phyloP scores from a whole-genome alignment of 2,329 filamentous ascomycete species.

The Venturia carpophila region DNA sequence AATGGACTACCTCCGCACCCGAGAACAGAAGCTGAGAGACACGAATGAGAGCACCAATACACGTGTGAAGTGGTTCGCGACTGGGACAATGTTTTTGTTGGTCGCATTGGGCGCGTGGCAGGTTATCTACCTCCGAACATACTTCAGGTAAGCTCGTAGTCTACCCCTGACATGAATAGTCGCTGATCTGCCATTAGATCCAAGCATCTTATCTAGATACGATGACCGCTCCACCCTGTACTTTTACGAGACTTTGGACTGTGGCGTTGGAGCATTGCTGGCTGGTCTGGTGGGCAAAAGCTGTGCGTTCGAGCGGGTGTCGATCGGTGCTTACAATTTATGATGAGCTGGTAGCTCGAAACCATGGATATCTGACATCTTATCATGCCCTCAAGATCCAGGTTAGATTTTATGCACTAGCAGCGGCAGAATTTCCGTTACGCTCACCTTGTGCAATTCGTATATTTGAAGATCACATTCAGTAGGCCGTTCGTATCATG shows the following conservation, averaged over 20 bases:
- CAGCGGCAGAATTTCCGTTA: not conserved
- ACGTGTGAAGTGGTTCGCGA: slow-evolving; percentile 96
- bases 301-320: slow-evolving; percentile 12
- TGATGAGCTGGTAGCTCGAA: not conserved
- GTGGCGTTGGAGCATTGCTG: slow-evolving; percentile 6
- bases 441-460: not conserved
- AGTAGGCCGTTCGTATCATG: no score
- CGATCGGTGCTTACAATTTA: slow-evolving; percentile 10
- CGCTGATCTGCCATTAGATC: slow-evolving; percentile 25
- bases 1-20: slow-evolving; percentile 87
- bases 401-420: not conserved
- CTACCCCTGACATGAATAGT: not conserved
- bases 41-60: slow-evolving; percentile 99
- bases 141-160: slow-evolving; percentile 63
- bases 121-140: slow-evolving; percentile 92
- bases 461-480: no score
- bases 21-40: slow-evolving; percentile 93
- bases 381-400: not conserved
- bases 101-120: slow-evolving; percentile 90
- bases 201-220: slow-evolving; percentile 44
- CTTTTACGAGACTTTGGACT: not conserved
- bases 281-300: slow-evolving; percentile 12
- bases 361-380: not conserved
- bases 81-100: slow-evolving; percentile 86
- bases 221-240: slow-evolving; percentile 4